Evolutionary conservation across 1,284 basidiomycete species (phyloP).

Genomic region (Laetiporus sulphureus): DNA sequence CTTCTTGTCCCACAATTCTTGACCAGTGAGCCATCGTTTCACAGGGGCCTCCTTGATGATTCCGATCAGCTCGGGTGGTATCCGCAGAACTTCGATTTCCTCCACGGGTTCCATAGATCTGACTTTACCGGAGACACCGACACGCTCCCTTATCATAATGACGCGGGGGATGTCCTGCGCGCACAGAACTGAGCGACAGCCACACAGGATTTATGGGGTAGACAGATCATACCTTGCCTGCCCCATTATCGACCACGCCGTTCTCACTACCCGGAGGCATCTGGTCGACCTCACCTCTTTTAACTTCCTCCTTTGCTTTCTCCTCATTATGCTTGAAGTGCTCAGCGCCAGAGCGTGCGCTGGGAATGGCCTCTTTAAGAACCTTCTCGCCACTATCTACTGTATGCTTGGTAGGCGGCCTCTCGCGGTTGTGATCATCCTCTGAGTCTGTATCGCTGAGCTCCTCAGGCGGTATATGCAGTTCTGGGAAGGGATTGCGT

Average conservation of each 20-base stretch:
- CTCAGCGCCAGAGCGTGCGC: conserved; percentile 18
- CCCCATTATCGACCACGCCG: background rate
- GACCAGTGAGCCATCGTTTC: conserved; percentile 49
- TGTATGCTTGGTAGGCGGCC: background rate
- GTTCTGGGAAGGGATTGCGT: conserved; percentile 41
- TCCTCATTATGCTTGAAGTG: conserved; percentile 29
- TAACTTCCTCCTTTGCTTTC: conserved; percentile 20
- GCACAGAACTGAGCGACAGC: too few relatives aligned
- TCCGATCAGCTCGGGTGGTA: conserved; percentile 57
- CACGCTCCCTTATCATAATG: conserved; percentile 80
- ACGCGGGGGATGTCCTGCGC: conserved; percentile 26
- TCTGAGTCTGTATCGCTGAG: conserved; percentile 17
- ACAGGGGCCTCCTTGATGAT: conserved; percentile 61
- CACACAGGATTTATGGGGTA: too few relatives aligned
- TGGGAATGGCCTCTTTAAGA: background rate
- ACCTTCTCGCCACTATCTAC: conserved; percentile 1
- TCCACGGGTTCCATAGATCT: conserved; percentile 72
- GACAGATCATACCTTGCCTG: conserved; percentile 12
- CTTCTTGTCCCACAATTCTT: conserved; percentile 50
- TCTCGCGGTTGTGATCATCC: conserved; percentile 10
- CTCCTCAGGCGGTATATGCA: conserved; percentile 27
- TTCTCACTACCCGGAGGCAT: conserved; percentile 4
- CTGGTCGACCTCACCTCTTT: conserved; percentile 16
- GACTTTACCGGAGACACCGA: conserved; percentile 71
- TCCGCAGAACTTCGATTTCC: conserved; percentile 58